Evolutionary conservation across 148 eudicot genomes (phyloP), one percentile per base, ranked within the genome.

Genomic region (Vaccinium corymbosum): DNA sequence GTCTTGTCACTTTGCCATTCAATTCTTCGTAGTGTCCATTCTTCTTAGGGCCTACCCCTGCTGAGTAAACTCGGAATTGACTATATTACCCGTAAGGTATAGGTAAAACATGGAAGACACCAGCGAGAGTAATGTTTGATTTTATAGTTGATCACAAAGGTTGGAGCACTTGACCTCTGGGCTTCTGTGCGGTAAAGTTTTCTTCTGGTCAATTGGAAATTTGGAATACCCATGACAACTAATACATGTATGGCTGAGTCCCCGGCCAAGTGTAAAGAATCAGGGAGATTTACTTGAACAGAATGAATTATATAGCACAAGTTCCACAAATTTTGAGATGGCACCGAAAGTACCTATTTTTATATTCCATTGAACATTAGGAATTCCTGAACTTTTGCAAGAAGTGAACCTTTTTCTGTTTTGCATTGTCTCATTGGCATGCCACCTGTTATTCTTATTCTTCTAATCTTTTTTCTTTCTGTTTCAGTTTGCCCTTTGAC

Each of bases 401-500:
- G 17, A 56, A 64, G 57, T 48, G n/a, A 22, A 79, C 66, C 51
- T 49, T 27, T 66, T 81, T 38, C n/a, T 6, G 20, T 82, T 51
- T 50, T 52, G 35, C 75, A 6, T 25, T 68, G 61, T 50, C 76
- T 81, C 20, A 48, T 17, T 64, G 3, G 52, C 35, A 32, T 51
- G 66, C 72, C 56, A 17, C 12, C 27, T 61, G 7, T 59, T 42
- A n/a, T 81, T 81, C 29, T 76, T 16, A 42, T 29, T 32, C 29
- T 80, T 11, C 27, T 76, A 7, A 22, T 85, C 17, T n/a, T 10
- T 48, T 78, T 81, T 81, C 29, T 81, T 83, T 83, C 52, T 62
- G n/a, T 78, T 71, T 87, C 94, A 97, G 99, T 90, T 62, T 97
- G 99, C 85, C 99, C 99, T 61, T 88, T 97, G 86, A 86, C 89